Evolutionary conservation across 2,329 filamentous ascomycete genomes (phyloP).

Genomic region (Aspergillaceae sp.): DNA sequence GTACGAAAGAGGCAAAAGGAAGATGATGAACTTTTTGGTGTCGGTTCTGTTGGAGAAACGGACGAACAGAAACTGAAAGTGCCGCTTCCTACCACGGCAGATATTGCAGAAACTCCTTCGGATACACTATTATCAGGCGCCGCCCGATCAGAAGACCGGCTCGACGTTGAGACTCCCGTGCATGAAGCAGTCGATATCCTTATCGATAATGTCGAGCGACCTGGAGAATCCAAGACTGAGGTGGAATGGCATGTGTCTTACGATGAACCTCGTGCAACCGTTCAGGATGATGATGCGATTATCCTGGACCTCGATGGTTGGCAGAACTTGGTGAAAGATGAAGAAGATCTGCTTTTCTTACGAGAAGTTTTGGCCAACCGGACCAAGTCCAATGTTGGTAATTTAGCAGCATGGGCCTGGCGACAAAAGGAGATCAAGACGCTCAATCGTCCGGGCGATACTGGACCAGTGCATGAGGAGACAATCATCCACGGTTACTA

Average conservation of each 20-base stretch:
- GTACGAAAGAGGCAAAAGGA: constrained; percentile 75
- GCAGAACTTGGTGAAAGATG: constrained; percentile 60
- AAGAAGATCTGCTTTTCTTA: constrained; percentile 55
- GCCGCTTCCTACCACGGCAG: constrained; percentile 17
- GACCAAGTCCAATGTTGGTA: constrained; percentile 43
- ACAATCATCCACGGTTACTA: constrained; percentile 62
- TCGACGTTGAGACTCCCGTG: not conserved
- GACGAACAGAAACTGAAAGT: constrained; percentile 40
- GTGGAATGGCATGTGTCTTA: constrained; percentile 54
- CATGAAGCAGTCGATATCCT: constrained; percentile 3
- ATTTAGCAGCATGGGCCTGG: constrained; percentile 58
- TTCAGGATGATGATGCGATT: constrained; percentile 56
- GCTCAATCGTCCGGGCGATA: constrained; percentile 51
- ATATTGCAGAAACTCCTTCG: not conserved
- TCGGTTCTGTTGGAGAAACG: constrained; percentile 48
- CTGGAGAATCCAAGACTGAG: constrained; percentile 37
- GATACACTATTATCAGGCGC: not conserved
- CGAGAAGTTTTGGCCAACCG: constrained; percentile 43
- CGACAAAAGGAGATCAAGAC: constrained; percentile 64
- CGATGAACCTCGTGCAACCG: constrained; percentile 52
- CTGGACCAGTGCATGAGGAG: constrained; percentile 45
- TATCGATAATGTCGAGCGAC: constrained; percentile 21
- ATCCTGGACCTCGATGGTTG: constrained; percentile 63
- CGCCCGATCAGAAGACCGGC: not conserved
- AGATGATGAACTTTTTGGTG: constrained; percentile 69